Base-by-base conservation (phyloP, 495 filamentous ascomycete genomes). In the Schizothecium vesticola region DNA sequence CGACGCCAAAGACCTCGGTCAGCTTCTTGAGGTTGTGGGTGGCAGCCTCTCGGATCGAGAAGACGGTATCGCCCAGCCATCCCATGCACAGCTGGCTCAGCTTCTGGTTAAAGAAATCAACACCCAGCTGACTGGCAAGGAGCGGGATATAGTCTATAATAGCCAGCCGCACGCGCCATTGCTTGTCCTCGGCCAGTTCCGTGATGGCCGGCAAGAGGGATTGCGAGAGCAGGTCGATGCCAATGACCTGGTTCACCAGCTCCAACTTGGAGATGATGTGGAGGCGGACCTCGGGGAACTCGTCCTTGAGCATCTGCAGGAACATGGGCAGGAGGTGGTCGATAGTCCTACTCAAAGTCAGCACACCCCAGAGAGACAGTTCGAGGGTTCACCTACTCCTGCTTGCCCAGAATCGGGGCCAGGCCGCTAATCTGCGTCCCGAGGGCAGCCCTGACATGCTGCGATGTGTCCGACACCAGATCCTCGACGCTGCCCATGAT, bases 71-170 rank as follows among this genome's bases (percentile, higher is more conserved):
- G 26, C 96, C 96, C n/a, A 99, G 86, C 95, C 95, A 99, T 68
- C 91, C 91, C 95, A 99, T 99, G 84, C 95, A 99, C 23, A 99
- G 87, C 65, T 88, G 89, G 72, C 91, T 93, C 56, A 99, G 86
- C 80, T 98, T 95, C 78, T 99, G 93, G 76, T 99, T 93, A 79
- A 99, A 99, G 85, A 99, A 99, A 74, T 95, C 89, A 65, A 98
- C 95, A 56, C 95, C 95, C 19, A 99, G 85, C 76, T 99, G 95
- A 73, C 92, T 93, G 59, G 96, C 96, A 55, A 99, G 90, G 59
- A 99, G 86, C 25, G 95, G 95, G 75, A 99, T 97, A 80, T 99
- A 97, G 86, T 98, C 94, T 76, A 99, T 99, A 74, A 99, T 99
- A 60, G 95, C 95, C 63, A 99, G 85, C 63, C 95, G 91, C 68